phyloP scores from a whole-genome alignment of 768 basidiomycete species.

The Suillus tomentosus region DNA sequence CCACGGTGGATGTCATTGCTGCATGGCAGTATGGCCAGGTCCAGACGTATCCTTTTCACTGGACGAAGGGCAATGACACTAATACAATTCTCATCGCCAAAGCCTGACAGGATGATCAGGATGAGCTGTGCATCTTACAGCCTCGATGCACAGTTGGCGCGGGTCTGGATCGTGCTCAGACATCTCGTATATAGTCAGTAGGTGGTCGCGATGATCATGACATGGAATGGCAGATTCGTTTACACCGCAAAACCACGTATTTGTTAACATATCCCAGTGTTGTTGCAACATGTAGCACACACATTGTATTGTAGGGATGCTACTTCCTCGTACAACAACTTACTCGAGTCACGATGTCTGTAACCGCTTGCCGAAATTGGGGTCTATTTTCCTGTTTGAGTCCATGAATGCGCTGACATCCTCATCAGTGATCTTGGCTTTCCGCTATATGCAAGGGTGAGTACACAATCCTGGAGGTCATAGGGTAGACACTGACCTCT shows the following conservation, averaged over 20 bases:
- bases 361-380: conserved; percentile 44
- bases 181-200: neutral
- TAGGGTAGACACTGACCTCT: conserved; percentile 46
- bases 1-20: too few relatives aligned
- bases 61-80: neutral
- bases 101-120: neutral
- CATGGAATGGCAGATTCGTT: neutral
- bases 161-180: neutral
- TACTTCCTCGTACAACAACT: conserved; percentile 1
- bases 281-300: neutral
- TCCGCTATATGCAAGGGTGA: conserved; percentile 52
- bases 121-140: neutral
- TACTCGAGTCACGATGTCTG: conserved; percentile 3
- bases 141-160: neutral
- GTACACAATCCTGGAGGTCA: conserved; percentile 1
- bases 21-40: neutral
- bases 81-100: neutral
- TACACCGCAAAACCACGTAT: neutral
- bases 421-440: conserved; percentile 79
- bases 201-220: neutral
- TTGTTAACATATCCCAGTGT: neutral
- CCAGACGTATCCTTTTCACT: neutral
- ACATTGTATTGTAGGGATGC: neutral
- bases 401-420: conserved; percentile 81
- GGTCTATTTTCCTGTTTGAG: conserved; percentile 70